A percentile compares a stretch with the other conserved stretches of the same genome.
These are phyloP conservation scores for Nicotiana tabacum DNA, from an alignment of 257 asterid species.

Conservation along the genomic window DNA sequence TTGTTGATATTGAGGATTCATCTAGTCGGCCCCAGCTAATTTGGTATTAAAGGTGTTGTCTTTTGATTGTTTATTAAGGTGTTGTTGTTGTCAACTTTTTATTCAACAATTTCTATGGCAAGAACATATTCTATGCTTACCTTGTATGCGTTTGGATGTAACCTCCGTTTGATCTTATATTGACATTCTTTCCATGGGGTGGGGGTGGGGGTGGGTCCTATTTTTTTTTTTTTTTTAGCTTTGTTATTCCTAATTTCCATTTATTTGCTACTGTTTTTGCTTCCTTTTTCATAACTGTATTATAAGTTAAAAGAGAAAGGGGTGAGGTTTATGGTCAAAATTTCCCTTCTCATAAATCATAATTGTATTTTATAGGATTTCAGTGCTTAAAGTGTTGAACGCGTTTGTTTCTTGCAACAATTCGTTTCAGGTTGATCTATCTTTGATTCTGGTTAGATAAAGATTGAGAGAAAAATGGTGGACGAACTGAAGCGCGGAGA, in stretches of 20 bases:
- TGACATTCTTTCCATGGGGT: not conserved
- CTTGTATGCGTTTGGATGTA: not conserved
- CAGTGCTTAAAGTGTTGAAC: not conserved
- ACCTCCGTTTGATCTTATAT: not conserved
- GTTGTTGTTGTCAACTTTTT: not conserved
- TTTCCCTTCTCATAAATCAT: not conserved
- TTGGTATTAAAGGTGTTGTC: not conserved
- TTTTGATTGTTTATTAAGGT: not conserved
- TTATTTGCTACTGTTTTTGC: not conserved
- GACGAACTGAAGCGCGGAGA: conserved; percentile 40
- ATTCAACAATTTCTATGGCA: not conserved
- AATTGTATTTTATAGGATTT: not conserved
- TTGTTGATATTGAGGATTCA: not conserved
- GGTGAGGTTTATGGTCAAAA: not conserved
- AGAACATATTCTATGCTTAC: not conserved
- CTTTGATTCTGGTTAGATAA: conserved; percentile 12
- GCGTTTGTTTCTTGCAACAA: not conserved
- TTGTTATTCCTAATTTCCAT: not conserved
- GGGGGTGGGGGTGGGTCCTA: not conserved
- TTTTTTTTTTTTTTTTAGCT: not conserved
- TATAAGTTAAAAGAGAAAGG: not conserved
- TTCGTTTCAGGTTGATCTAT: conserved; percentile 30
- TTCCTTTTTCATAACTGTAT: not conserved
- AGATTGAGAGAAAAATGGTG: conserved; percentile 31
- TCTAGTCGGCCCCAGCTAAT: not conserved